phyloP scores from a whole-genome alignment of 2,329 filamentous ascomycete species.

The Hypoxylon sp. region DNA sequence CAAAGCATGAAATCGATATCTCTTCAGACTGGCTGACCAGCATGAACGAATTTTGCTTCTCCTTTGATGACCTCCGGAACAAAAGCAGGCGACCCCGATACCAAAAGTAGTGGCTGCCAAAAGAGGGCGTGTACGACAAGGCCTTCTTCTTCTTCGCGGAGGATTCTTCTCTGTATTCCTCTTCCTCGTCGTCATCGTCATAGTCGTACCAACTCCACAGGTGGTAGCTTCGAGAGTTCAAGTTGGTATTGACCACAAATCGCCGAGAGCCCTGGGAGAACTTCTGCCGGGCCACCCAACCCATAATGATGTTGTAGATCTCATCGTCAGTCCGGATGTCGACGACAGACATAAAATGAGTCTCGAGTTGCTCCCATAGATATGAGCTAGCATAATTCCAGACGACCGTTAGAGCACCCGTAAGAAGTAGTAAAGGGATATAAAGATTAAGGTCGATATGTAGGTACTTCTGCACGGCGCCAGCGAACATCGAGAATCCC shows the following conservation, averaged over 20 bases:
- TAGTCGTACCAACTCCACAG: constrained; percentile 63
- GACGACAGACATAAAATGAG: constrained; percentile 74
- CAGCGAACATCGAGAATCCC: constrained; percentile 72
- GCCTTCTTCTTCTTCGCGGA: constrained; percentile 63
- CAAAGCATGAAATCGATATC: constrained; percentile 73
- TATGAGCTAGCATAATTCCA: constrained; percentile 68
- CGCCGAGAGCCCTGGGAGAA: constrained; percentile 72
- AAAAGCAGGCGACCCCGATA: constrained; percentile 71
- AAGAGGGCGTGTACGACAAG: constrained; percentile 75
- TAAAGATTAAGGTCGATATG: constrained; percentile 75
- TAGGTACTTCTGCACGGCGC: constrained; percentile 68
- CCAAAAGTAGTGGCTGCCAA: constrained; percentile 78
- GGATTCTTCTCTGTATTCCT: constrained; percentile 52
- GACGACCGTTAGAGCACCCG: constrained; percentile 64
- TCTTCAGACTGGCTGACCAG: constrained; percentile 69
- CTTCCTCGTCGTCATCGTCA: constrained; percentile 63
- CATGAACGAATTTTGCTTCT: constrained; percentile 59
- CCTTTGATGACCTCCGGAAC: constrained; percentile 68
- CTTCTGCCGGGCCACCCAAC: constrained; percentile 74
- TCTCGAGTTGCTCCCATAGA: constrained; percentile 63
- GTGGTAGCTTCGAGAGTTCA: constrained; percentile 67
- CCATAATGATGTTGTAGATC: constrained; percentile 80
- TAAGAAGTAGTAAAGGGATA: constrained; percentile 68
- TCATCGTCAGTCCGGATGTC: constrained; percentile 79
- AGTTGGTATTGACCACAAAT: constrained; percentile 75